Evolutionary conservation across 2,329 filamentous ascomycete species (phyloP), one percentile per base, ranked within the genome.

Genomic region (Fusarium luffae): DNA sequence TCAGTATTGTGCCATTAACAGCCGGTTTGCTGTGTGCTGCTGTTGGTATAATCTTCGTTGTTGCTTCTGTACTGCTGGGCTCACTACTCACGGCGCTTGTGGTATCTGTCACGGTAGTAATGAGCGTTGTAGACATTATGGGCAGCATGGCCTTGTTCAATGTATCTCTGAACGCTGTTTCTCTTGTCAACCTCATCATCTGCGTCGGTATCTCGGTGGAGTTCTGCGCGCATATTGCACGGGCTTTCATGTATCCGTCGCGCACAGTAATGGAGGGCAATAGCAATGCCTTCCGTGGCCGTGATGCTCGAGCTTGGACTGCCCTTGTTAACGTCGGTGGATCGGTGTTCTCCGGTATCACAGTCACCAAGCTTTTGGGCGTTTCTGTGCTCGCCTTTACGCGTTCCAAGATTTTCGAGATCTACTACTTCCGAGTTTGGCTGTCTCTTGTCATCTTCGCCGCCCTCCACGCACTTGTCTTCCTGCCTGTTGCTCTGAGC

Each of bases 401-500:
- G 10, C 85, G 93, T 54, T 97, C 93, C 79, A 99, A 98, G 88
- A 99, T 99, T 77, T 99, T 99, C 75, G 97, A 99, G 83, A 93
- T 99, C 61, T 99, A 99, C 82, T 99, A 99, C 81, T 99, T 99
- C 86, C 88, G 96, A 44, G 92, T 99, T 44, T 99, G 96, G 96
- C 84, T 98, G 19, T 92, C 94, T 9, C 87, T 99, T 57, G 94
- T 99, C 13, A 79, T 97, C 12, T 95, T 97, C 79, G 97, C 94
- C 4, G 93, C 93, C 10, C 86, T 90, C 12, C 96, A 99, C 79
- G 93, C 96, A 1, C 84, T 99, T 49, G 87, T 99, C 10, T 97
- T 98, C 79, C 83, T 99, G 74, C 96, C 96, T 0, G 96, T 98
- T 2, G 91, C 92, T 3, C 84, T 99, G 70, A 97, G 93, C 76